Conservation (phyloP, 768 basidiomycete genomes). For the Infundibulicybe gibba region DNA sequence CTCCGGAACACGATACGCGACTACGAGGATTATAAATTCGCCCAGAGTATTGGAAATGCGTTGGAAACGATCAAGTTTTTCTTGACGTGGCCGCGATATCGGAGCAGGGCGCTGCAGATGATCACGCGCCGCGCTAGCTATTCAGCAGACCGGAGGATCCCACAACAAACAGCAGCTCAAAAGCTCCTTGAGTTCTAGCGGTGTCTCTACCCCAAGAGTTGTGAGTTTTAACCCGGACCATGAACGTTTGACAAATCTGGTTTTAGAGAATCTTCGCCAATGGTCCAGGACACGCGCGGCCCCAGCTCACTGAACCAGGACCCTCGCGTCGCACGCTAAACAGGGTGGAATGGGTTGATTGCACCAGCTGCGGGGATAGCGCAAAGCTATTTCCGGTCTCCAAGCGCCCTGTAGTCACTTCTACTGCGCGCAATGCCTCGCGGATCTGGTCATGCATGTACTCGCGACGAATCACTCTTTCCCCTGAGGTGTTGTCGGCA, state of each 20-base stretch:
- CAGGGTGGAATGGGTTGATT: conserved; percentile 4
- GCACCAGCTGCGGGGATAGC: conserved; percentile 11
- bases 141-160: conserved; percentile 4
- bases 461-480: conserved; percentile 34
- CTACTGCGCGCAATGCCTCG: conserved; percentile 31
- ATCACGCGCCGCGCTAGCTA: conserved; percentile 11
- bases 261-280: too few species aligned
- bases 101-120: conserved; percentile 14
- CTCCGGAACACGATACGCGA: conserved; percentile 6
- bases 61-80: conserved; percentile 7
- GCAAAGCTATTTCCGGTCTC: conserved; percentile 6
- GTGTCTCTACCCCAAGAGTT: too few species aligned
- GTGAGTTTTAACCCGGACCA: too few species aligned
- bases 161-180: too few species aligned
- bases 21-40: conserved; percentile 9
- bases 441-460: conserved; percentile 27
- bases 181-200: too few species aligned
- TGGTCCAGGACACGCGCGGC: too few species aligned
- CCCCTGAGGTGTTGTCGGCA: conserved; percentile 38
- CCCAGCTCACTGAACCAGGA: too few species aligned
- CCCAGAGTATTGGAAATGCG: conserved; percentile 12
- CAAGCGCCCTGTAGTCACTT: conserved; percentile 31
- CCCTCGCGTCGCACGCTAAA: too few species aligned
- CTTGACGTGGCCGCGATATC: conserved; percentile 5
- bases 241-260: too few species aligned